phyloP scores from a whole-genome alignment of 257 asterid genomes.

The Solanum neorickii region DNA sequence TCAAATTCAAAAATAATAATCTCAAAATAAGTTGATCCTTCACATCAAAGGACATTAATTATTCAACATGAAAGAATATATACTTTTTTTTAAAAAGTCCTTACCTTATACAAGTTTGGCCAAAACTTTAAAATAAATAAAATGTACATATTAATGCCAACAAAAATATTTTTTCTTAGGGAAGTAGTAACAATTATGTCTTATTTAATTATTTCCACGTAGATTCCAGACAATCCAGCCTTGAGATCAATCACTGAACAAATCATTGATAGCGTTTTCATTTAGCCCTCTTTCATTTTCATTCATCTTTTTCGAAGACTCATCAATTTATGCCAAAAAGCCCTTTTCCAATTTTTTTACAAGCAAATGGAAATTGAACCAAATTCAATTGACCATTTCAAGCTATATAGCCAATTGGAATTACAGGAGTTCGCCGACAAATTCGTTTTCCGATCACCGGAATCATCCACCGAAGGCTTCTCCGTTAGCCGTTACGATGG shows the following conservation, averaged over 20 bases:
- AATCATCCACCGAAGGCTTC: slow-evolving; percentile 73
- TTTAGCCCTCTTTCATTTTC: background rate
- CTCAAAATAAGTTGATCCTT: background rate
- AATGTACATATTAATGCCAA: background rate
- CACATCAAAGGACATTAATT: background rate
- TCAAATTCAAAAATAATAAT: background rate
- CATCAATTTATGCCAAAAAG: background rate
- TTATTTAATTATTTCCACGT: background rate
- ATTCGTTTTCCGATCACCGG: slow-evolving; percentile 49
- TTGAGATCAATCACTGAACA: background rate
- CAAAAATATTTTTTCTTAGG: background rate
- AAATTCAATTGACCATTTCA: slow-evolving; percentile 26
- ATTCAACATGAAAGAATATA: background rate
- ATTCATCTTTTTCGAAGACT: background rate
- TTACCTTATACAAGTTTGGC: background rate
- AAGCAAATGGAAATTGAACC: slow-evolving; percentile 37
- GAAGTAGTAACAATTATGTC: background rate
- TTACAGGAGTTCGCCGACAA: slow-evolving; percentile 53
- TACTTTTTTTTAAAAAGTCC: background rate
- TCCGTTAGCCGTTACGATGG: slow-evolving; percentile 62
- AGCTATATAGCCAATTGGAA: slow-evolving; percentile 68
- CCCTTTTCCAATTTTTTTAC: background rate
- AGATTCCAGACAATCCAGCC: background rate
- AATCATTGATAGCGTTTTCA: background rate
- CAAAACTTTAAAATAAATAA: background rate